Evolutionary conservation across 2,329 filamentous ascomycete genomes (phyloP).

Genomic region (Alternaria rosae): DNA sequence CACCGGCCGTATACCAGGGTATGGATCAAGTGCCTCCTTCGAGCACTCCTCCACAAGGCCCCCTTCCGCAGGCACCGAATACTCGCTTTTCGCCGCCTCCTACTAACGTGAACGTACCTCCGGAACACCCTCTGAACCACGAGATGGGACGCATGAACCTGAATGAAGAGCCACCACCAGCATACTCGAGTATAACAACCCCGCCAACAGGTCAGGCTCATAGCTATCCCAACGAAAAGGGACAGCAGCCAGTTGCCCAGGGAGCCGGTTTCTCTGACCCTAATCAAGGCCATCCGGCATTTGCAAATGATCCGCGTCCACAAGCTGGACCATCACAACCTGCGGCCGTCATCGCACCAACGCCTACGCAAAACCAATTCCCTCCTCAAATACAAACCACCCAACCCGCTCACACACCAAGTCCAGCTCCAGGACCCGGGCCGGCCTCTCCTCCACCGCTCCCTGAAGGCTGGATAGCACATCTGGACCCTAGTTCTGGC

Average conservation of each 20-base stretch:
- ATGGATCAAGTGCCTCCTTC: slow-evolving; percentile 67
- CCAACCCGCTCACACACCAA: slow-evolving; percentile 44
- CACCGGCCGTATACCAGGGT: slow-evolving; percentile 91
- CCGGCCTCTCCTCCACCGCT: slow-evolving; percentile 89
- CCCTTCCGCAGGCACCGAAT: slow-evolving; percentile 38
- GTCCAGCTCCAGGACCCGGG: slow-evolving; percentile 61
- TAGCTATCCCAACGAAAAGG: slow-evolving; percentile 81
- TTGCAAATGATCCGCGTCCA: slow-evolving; percentile 79
- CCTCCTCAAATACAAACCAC: slow-evolving; percentile 33
- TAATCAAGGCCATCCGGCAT: slow-evolving; percentile 78
- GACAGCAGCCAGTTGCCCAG: slow-evolving; percentile 50
- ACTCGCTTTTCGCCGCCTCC: slow-evolving; percentile 38
- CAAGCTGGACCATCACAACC: slow-evolving; percentile 55
- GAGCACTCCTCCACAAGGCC: slow-evolving; percentile 51
- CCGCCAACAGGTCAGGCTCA: slow-evolving; percentile 53
- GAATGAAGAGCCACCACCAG: slow-evolving; percentile 87
- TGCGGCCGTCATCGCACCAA: slow-evolving; percentile 39
- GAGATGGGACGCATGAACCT: slow-evolving; percentile 85
- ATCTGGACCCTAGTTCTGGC: slow-evolving; percentile 92
- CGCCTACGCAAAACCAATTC: slow-evolving; percentile 38
- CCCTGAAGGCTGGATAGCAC: slow-evolving; percentile 97
- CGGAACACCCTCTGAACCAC: slow-evolving; percentile 76
- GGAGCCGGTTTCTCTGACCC: slow-evolving; percentile 47
- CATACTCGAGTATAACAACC: slow-evolving; percentile 79
- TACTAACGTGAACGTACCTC: slow-evolving; percentile 25